A percentile compares a stretch with the other conserved stretches of the same genome.
These are phyloP conservation scores for Jackrogersella multiformis DNA, from an alignment of 495 filamentous ascomycete genomes.

Conservation along the genomic window DNA sequence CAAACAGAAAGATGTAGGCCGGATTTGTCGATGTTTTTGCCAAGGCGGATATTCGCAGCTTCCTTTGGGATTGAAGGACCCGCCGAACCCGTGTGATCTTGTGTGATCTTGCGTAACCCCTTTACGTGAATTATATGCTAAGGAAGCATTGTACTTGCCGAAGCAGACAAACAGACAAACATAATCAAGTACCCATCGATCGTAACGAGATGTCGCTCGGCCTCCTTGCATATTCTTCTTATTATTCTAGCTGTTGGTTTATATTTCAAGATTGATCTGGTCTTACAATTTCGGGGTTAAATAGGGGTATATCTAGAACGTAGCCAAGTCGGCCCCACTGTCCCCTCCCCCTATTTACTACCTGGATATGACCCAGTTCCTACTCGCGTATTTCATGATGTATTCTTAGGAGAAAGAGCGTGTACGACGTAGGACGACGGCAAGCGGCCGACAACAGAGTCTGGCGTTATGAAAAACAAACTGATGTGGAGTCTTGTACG, in stretches of 20 bases:
- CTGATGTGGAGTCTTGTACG: conserved; percentile 22
- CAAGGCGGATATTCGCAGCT: conserved; percentile 38
- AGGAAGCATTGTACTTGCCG: not conserved
- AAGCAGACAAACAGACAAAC: conserved; percentile 25
- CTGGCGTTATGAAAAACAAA: conserved; percentile 23
- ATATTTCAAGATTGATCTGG: not conserved
- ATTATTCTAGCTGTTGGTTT: not conserved
- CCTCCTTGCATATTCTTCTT: not conserved
- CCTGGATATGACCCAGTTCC: not conserved
- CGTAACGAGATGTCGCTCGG: not conserved
- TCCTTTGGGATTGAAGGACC: conserved; percentile 25
- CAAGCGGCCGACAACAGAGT: conserved; percentile 29
- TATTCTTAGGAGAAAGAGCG: not conserved
- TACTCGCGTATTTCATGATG: conserved; percentile 3
- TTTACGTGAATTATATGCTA: conserved; percentile 6
- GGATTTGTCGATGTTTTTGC: conserved; percentile 33
- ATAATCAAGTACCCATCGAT: conserved; percentile 2
- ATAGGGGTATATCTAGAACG: not conserved
- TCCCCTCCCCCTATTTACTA: not conserved
- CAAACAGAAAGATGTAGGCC: conserved; percentile 13
- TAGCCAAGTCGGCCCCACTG: not conserved
- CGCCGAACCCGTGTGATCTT: conserved; percentile 19
- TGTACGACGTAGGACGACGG: conserved; percentile 25
- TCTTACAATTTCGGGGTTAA: not conserved
- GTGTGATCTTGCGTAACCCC: conserved; percentile 24